These are phyloP conservation scores for Lactarius tabidus DNA, from an alignment of 768 basidiomycete species.

Conservation along the genomic window DNA sequence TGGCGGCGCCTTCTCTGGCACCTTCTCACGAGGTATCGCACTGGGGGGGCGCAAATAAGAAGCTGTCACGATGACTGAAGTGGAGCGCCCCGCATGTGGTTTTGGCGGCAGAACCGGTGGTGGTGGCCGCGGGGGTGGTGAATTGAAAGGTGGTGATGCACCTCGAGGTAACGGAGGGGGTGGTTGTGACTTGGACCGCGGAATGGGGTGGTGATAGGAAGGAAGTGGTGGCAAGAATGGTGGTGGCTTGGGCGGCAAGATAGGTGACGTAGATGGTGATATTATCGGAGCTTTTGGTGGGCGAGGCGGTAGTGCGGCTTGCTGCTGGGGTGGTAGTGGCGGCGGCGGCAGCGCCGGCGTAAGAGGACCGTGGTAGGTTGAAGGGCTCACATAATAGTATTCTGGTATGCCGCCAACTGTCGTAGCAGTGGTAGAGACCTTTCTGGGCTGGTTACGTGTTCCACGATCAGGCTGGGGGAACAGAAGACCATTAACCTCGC, in stretches of 20 bases:
- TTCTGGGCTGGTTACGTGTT: not conserved
- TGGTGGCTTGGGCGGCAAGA: conserved; percentile 14
- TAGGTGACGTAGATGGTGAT: conserved; percentile 8
- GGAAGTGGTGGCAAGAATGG: not conserved
- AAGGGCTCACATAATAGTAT: conserved; percentile 2
- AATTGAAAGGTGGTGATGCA: not conserved
- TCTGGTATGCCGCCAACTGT: not conserved
- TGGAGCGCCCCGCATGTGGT: conserved; percentile 5
- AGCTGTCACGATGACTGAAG: not conserved
- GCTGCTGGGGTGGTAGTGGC: not conserved
- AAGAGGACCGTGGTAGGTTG: conserved; percentile 4
- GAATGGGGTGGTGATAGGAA: not conserved
- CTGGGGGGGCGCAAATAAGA: not conserved
- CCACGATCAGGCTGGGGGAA: not conserved
- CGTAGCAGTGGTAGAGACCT: not conserved
- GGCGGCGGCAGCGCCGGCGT: not conserved
- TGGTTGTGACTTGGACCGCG: conserved; percentile 12
- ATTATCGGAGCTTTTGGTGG: conserved; percentile 16
- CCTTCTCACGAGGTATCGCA: not conserved
- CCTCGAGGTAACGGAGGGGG: not conserved
- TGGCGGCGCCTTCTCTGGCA: not conserved
- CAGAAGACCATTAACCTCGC: not conserved
- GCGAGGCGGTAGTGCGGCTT: conserved; percentile 11
- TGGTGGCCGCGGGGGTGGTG: not conserved
- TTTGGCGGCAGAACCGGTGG: conserved; percentile 11